Conservation (phyloP, 2,329 filamentous ascomycete species). For the Rhinocladiella similis region DNA sequence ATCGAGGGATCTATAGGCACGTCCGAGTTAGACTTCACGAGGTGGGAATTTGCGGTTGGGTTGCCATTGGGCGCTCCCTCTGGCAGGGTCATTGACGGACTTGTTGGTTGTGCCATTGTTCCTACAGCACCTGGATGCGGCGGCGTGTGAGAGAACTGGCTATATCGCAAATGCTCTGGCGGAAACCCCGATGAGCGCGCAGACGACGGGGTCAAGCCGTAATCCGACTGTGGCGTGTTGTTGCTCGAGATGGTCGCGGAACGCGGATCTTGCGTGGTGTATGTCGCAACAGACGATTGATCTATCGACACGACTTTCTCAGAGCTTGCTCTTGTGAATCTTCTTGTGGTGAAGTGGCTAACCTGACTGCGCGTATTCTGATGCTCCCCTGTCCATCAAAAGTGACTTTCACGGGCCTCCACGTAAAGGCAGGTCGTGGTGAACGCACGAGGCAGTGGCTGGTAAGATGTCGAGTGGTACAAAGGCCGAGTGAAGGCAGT, state of each 20-base stretch:
- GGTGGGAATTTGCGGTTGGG: slow-evolving; percentile 57
- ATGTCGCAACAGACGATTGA: slow-evolving; percentile 90
- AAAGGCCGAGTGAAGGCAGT: slow-evolving; percentile 20
- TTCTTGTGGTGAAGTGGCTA: slow-evolving; percentile 70
- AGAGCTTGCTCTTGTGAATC: slow-evolving; percentile 50
- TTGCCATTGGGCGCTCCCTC: slow-evolving; percentile 73
- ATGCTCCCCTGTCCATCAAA: slow-evolving; percentile 60
- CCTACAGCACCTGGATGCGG: slow-evolving; percentile 72
- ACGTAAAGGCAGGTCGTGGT: slow-evolving; percentile 11
- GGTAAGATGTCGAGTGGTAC: slow-evolving; percentile 13
- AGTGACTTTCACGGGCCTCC: slow-evolving; percentile 15
- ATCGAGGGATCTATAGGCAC: slow-evolving; percentile 99
- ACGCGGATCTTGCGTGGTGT: slow-evolving; percentile 78
- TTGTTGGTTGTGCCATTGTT: slow-evolving; percentile 98
- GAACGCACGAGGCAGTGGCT: slow-evolving; percentile 9
- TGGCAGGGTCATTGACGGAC: slow-evolving; percentile 89
- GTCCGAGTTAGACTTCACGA: slow-evolving; percentile 92
- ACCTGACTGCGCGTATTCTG: slow-evolving; percentile 86
- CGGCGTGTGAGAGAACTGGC: slow-evolving; percentile 72
- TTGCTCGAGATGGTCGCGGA: slow-evolving; percentile 70
- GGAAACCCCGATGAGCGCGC: slow-evolving; percentile 83
- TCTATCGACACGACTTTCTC: slow-evolving; percentile 58
- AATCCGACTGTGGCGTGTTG: slow-evolving; percentile 85
- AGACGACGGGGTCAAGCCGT: slow-evolving; percentile 73
- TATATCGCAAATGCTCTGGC: slow-evolving; percentile 72